Evolutionary conservation across 2,329 filamentous ascomycete species (phyloP).

Genomic region (Hymenoscyphus scutula): DNA sequence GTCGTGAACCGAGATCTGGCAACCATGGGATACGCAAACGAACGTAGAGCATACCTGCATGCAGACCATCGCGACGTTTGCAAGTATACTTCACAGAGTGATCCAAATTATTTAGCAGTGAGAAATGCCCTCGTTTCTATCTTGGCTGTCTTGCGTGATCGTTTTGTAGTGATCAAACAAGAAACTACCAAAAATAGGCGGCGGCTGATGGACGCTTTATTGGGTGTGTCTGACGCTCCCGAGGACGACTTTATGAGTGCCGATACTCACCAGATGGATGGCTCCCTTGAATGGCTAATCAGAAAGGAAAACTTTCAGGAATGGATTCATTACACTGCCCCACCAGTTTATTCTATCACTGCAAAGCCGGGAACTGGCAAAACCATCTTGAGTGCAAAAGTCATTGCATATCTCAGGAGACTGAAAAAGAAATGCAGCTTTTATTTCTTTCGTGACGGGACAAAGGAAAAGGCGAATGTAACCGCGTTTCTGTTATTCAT

Average conservation of each 20-base stretch:
- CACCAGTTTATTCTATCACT: constrained; percentile 32
- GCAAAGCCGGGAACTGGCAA: constrained; percentile 36
- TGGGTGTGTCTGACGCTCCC: background rate
- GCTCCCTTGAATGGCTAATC: constrained; percentile 8
- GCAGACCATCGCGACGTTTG: constrained; percentile 37
- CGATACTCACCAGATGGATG: background rate
- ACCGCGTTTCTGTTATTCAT: constrained; percentile 29
- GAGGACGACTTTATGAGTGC: background rate
- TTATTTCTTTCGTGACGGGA: constrained; percentile 35
- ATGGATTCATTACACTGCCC: constrained; percentile 6
- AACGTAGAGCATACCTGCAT: constrained; percentile 27
- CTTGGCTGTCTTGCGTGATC: too few relatives aligned
- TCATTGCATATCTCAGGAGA: constrained; percentile 14
- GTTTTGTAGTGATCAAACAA: too few relatives aligned
- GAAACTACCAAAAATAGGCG: background rate
- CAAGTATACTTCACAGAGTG: constrained; percentile 29
- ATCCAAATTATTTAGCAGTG: constrained; percentile 23
- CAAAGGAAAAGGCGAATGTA: constrained; percentile 30
- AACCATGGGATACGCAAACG: constrained; percentile 33
- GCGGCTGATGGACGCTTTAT: background rate
- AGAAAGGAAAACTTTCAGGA: background rate
- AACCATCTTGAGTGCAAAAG: constrained; percentile 30
- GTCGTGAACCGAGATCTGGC: constrained; percentile 34
- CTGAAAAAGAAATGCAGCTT: background rate
- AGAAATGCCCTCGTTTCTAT: constrained; percentile 15